Conservation (phyloP, 495 filamentous ascomycete genomes). For the Penicillium cosmopolitanum region DNA sequence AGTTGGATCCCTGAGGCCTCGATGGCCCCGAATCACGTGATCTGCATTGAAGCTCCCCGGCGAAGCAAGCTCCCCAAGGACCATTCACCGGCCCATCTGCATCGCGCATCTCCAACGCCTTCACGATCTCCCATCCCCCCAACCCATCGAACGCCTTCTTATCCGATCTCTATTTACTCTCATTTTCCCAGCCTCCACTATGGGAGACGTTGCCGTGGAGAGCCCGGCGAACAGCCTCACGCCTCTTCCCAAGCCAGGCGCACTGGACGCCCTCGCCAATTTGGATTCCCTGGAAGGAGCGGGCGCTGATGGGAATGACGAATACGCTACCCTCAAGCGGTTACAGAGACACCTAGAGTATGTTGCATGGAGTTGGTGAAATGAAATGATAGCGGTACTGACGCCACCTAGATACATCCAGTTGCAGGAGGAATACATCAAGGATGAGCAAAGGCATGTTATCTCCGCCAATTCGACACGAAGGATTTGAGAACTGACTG, state of each 20-base stretch:
- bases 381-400: slow-evolving; percentile 24
- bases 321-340: slow-evolving; percentile 94
- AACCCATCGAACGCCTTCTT: slow-evolving; percentile 1
- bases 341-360: slow-evolving; percentile 95
- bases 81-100: slow-evolving; percentile 20
- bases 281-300: slow-evolving; percentile 86
- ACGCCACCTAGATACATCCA: slow-evolving; percentile 77
- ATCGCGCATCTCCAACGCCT: slow-evolving; percentile 20
- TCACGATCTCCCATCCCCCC: slow-evolving; percentile 2
- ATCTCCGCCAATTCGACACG: not conserved
- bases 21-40: slow-evolving; percentile 22
- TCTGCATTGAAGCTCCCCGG: slow-evolving; percentile 19
- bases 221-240: slow-evolving; percentile 71
- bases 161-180: not conserved
- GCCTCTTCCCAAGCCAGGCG: slow-evolving; percentile 75
- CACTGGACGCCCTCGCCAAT: slow-evolving; percentile 82
- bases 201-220: slow-evolving; percentile 86
- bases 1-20: slow-evolving; percentile 9
- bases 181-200: slow-evolving; percentile 39
- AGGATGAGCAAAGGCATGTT: slow-evolving; percentile 92
- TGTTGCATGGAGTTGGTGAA: slow-evolving; percentile 23
- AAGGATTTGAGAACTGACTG: slow-evolving; percentile 11
- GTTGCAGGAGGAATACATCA: slow-evolving; percentile 99
- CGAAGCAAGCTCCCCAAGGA: slow-evolving; percentile 20
- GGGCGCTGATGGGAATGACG: slow-evolving; percentile 79